Conservation (phyloP, 768 basidiomycete genomes). For the Leccinum ochraceum region DNA sequence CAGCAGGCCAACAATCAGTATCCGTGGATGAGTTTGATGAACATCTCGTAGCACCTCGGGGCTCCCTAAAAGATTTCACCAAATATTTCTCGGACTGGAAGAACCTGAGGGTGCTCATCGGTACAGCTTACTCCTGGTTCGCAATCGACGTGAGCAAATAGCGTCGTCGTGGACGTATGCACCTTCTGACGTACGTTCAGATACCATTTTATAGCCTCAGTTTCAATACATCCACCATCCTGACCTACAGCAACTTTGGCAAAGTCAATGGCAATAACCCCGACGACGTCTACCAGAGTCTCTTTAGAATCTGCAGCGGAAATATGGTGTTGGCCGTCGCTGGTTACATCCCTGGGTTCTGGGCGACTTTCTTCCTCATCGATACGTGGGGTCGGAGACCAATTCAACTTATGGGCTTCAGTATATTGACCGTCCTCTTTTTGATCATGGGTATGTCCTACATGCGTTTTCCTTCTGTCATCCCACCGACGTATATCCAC, state of each 20-base stretch:
- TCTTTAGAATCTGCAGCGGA: slow-evolving; percentile 25
- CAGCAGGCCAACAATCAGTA: slow-evolving; percentile 40
- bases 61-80: slow-evolving; percentile 64
- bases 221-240: slow-evolving; percentile 76
- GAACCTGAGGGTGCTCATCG: slow-evolving; percentile 78
- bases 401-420: slow-evolving; percentile 78
- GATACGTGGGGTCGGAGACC: slow-evolving; percentile 72
- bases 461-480: not conserved
- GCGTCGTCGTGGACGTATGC: not conserved
- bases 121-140: slow-evolving; percentile 84
- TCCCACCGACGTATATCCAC: not conserved
- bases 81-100: slow-evolving; percentile 69
- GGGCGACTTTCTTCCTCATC: slow-evolving; percentile 61
- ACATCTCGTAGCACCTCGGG: slow-evolving; percentile 63
- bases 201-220: slow-evolving; percentile 88
- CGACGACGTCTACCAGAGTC: slow-evolving; percentile 22
- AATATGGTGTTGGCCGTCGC: slow-evolving; percentile 19
- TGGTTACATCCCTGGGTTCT: slow-evolving; percentile 51
- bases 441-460: slow-evolving; percentile 59
- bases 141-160: slow-evolving; percentile 66
- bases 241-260: slow-evolving; percentile 70
- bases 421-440: slow-evolving; percentile 63
- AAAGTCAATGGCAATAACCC: slow-evolving; percentile 32
- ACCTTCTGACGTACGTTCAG: slow-evolving; percentile 34
- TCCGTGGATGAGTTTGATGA: slow-evolving; percentile 47